Conservation (phyloP, 306 rosid species). For the Neltuma alba region DNA sequence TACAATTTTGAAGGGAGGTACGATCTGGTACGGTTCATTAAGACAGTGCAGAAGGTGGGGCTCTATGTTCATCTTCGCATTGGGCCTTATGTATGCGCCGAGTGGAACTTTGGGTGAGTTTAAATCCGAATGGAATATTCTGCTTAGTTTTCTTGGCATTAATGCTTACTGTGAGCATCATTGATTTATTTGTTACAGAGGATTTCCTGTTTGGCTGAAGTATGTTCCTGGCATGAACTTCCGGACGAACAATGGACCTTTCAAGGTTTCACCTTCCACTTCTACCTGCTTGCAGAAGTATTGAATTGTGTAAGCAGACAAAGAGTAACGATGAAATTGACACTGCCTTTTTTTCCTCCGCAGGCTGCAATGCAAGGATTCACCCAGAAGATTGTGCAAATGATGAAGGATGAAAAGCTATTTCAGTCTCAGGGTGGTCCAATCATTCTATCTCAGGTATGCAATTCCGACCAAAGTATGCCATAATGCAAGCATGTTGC, state of each 20-base stretch:
- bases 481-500: not conserved
- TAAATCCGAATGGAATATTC: not conserved
- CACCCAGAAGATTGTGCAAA: slow-evolving; percentile 84
- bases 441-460: slow-evolving; percentile 92
- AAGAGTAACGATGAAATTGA: not conserved
- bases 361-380: slow-evolving; percentile 95
- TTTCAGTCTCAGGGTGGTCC: slow-evolving; percentile 99
- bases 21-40: slow-evolving; percentile 89
- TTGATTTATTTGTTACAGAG: slow-evolving; percentile 54
- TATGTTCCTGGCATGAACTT: slow-evolving; percentile 96
- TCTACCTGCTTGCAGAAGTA: not conserved
- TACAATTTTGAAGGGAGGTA: slow-evolving; percentile 89
- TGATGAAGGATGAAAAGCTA: slow-evolving; percentile 87
- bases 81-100: slow-evolving; percentile 97
- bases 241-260: slow-evolving; percentile 90
- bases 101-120: slow-evolving; percentile 94
- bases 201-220: slow-evolving; percentile 98
- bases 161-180: slow-evolving; percentile 2
- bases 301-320: not conserved
- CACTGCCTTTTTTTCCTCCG: slow-evolving; percentile 15
- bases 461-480: slow-evolving; percentile 23
- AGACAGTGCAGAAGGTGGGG: slow-evolving; percentile 87
- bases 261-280: slow-evolving; percentile 58
- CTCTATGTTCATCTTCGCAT: slow-evolving; percentile 93
- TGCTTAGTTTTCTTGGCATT: slow-evolving; percentile 14